A percentile compares a stretch with the other conserved stretches of the same genome.
phyloP scores from a whole-genome alignment of 768 basidiomycete species.

The Lyophyllum semitale region DNA sequence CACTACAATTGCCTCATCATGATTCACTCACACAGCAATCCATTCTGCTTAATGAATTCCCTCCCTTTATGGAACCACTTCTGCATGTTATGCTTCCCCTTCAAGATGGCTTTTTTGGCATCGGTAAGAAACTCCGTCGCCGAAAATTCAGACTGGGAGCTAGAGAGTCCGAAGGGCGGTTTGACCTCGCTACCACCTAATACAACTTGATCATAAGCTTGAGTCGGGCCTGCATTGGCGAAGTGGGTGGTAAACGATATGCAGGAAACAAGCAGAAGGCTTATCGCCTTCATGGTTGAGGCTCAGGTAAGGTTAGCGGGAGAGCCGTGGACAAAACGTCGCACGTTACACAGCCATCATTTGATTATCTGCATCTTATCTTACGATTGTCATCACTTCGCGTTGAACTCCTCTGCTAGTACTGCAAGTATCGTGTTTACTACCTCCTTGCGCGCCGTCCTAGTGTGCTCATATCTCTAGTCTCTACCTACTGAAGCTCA shows the following conservation, averaged over 20 bases:
- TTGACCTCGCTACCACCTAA: constrained; percentile 32
- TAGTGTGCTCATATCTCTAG: no score
- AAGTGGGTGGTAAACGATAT: constrained; percentile 3
- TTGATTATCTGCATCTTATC: no score
- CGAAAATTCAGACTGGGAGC: constrained; percentile 4
- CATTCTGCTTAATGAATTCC: constrained; percentile 70
- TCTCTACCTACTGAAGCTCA: no score
- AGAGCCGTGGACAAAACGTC: no score
- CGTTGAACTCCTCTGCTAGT: no score
- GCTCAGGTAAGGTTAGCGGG: no score
- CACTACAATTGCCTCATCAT: neutral
- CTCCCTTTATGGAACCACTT: constrained; percentile 65
- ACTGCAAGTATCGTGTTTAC: no score
- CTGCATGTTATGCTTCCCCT: constrained; percentile 51
- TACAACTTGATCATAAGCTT: constrained; percentile 41
- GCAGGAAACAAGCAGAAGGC: constrained; percentile 12
- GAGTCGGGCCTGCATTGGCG: constrained; percentile 10
- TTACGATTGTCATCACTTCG: no score
- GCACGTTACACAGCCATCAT: no score
- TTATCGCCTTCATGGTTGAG: constrained; percentile 17
- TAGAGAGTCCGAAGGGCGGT: constrained; percentile 7
- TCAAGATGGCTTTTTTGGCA: constrained; percentile 42
- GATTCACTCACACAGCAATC: constrained; percentile 62
- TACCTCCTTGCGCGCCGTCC: no score
- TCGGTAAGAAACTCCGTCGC: constrained; percentile 41